These are phyloP conservation scores for Thalassia testudinum DNA, from an alignment of 116 monocot genomes.

Conservation along the genomic window DNA sequence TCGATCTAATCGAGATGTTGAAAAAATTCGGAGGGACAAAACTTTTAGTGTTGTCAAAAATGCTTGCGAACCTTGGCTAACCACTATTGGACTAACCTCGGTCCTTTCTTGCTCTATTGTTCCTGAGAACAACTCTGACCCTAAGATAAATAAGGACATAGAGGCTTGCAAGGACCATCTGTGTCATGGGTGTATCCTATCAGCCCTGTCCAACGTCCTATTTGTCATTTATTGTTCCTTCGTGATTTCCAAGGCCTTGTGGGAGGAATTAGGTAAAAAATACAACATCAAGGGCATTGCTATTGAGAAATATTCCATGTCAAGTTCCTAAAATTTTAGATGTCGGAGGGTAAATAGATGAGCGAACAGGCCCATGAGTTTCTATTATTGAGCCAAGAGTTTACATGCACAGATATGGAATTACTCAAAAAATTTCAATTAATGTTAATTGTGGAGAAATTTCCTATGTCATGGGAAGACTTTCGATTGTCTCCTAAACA, in stretches of 20 bases:
- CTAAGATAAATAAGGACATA: too few relatives aligned
- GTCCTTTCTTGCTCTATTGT: too few relatives aligned
- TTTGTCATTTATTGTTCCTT: background rate
- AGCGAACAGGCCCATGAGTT: background rate
- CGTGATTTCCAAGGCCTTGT: background rate
- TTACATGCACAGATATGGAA: background rate
- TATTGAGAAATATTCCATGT: background rate
- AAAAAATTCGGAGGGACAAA: too few relatives aligned
- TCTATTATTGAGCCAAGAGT: background rate
- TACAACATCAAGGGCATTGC: background rate
- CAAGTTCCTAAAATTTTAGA: background rate
- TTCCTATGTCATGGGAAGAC: background rate
- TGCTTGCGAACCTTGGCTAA: too few relatives aligned
- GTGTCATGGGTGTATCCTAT: background rate
- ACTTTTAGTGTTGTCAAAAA: too few relatives aligned
- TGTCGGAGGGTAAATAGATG: background rate
- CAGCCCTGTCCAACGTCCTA: background rate
- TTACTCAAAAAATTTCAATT: background rate
- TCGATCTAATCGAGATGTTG: too few relatives aligned
- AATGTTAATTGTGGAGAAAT: background rate
- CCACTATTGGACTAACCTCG: too few relatives aligned
- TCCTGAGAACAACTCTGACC: too few relatives aligned
- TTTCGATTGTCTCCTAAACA: slow-evolving; percentile 1
- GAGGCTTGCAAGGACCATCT: too few relatives aligned
- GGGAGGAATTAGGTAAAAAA: background rate